Evolutionary conservation across 768 basidiomycete species (phyloP), one percentile per base, ranked within the genome.

Genomic region (Pseudohyphozyma bogoriensis): DNA sequence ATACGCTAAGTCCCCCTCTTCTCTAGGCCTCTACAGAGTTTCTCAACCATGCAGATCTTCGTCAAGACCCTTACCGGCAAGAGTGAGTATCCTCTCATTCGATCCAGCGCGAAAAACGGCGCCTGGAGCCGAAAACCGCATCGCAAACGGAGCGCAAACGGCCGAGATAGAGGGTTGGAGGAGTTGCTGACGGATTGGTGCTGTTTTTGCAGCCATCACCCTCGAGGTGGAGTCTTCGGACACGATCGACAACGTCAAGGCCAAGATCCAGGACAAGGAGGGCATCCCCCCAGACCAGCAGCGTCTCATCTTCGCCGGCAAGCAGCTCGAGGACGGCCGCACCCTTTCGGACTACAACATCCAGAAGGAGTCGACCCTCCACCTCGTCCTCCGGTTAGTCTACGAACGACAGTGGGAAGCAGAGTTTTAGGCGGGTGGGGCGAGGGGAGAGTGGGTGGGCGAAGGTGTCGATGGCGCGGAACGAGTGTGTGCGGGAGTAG

Each of bases 281-380:
- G 89, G 84, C 63, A 95, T 93, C 67, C 90, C 89, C 60, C 89
- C 89, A 7, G 89, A 90, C 68, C 87, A 88, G 70, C 88, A 90
- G 69, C 85, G 88, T 50, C 78, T 91, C 9, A 91, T 90, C 74
- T 91, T 91, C 66, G 89, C 89, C 29, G 89, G 89, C 39, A 91
- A 91, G 76, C 89, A 92, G 73, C 77, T 91, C 5, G 89, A 92
- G 67, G 89, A 91, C 68, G 89, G 89, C 15, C 85, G 89, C 26
- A 92, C 89, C 0, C 77, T 90, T 0, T 87, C 86, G 0, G 89
- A 91, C 67, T 91, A 89, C 74, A 89, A 88, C 72, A 88, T 89
- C 51, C 87, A 97, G 79, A 96, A 96, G 82, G 93, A 97, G 79
- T 95, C 91, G 33, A 97, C 93, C 63, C 86, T 99, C 61, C 93